A percentile compares a stretch with the other conserved stretches of the same genome.
These are phyloP conservation scores for Xylaria sp. DNA, from an alignment of 2,329 filamentous ascomycete genomes.

Conservation along the genomic window DNA sequence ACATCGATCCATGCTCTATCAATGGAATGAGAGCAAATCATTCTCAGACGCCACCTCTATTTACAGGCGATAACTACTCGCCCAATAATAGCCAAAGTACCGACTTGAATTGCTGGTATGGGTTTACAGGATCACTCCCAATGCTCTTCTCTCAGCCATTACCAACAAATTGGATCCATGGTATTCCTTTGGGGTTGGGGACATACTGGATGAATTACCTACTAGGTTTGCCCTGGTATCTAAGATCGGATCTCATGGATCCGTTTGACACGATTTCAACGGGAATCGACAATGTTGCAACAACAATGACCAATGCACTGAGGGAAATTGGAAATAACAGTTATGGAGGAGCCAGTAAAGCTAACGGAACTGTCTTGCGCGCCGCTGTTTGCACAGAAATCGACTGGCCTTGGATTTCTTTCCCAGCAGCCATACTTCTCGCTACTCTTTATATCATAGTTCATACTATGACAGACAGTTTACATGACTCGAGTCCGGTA, in stretches of 20 bases:
- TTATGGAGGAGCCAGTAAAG: neutral
- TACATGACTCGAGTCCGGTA: no score
- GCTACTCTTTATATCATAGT: no score
- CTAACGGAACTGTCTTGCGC: neutral
- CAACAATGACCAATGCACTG: neutral
- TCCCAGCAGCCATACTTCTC: no score
- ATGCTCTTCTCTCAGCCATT: neutral
- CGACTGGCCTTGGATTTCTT: no score
- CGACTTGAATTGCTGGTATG: slow-evolving; percentile 6
- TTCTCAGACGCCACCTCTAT: neutral
- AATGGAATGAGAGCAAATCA: neutral
- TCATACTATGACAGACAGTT: no score
- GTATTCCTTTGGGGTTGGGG: neutral
- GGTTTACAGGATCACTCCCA: neutral
- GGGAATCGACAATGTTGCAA: neutral
- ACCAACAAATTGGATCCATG: neutral
- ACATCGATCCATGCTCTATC: neutral
- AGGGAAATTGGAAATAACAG: neutral
- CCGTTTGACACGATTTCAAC: no score
- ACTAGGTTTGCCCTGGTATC: no score
- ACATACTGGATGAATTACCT: neutral
- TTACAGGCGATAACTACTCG: neutral
- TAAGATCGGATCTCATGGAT: no score
- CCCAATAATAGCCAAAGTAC: neutral
- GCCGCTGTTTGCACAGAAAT: neutral